Evolutionary conservation across 768 basidiomycete genomes (phyloP).

Genomic region (Boletus rufocinnamomeus): DNA sequence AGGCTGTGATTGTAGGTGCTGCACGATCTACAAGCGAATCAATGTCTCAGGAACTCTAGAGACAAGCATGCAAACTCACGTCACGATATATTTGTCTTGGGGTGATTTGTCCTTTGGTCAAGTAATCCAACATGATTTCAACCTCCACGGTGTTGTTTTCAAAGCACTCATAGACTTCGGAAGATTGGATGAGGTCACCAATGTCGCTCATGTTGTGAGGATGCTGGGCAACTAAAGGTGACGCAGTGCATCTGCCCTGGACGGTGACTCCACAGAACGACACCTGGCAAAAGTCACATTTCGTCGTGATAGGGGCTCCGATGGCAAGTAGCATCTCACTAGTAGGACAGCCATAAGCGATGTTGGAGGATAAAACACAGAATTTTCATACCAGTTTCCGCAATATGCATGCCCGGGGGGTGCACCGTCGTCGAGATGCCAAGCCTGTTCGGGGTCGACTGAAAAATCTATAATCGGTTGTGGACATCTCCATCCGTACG

Average conservation of each 20-base stretch:
- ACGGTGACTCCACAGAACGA: constrained; percentile 83
- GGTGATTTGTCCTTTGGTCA: constrained; percentile 58
- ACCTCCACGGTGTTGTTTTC: constrained; percentile 77
- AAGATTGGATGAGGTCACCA: constrained; percentile 74
- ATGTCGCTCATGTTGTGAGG: constrained; percentile 69
- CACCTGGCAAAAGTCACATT: constrained; percentile 81
- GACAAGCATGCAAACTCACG: constrained; percentile 39
- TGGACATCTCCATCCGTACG: constrained; percentile 80
- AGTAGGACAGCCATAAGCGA: background rate
- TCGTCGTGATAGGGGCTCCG: constrained; percentile 73
- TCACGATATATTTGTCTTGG: constrained; percentile 79
- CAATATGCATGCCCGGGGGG: constrained; percentile 82
- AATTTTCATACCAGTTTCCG: constrained; percentile 69
- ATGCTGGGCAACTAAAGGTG: constrained; percentile 56
- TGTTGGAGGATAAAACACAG: background rate
- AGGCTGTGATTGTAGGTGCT: constrained; percentile 60
- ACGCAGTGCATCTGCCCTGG: constrained; percentile 69
- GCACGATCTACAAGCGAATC: constrained; percentile 52
- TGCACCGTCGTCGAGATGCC: constrained; percentile 73
- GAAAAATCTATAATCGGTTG: constrained; percentile 75
- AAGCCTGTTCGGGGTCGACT: constrained; percentile 68
- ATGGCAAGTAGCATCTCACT: constrained; percentile 78
- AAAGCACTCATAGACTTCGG: constrained; percentile 80
- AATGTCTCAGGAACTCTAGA: constrained; percentile 2
- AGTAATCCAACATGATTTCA: constrained; percentile 81